phyloP scores from a whole-genome alignment of 495 filamentous ascomycete species.

The Aspergillus ostianus region DNA sequence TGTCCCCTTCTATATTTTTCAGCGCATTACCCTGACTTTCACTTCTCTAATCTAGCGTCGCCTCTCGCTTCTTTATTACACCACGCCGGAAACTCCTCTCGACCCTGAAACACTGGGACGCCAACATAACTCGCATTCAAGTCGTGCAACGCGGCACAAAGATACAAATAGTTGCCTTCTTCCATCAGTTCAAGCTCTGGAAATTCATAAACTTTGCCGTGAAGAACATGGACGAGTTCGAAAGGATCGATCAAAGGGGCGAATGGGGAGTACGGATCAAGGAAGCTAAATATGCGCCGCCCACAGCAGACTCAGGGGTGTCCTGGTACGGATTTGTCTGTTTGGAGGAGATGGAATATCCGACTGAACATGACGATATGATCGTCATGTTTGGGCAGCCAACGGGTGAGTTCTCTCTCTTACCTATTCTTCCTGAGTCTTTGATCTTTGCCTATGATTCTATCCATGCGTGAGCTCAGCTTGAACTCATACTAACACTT shows the following conservation, averaged over 20 bases:
- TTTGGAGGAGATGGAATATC: neutral
- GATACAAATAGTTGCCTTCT: neutral
- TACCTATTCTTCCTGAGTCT: neutral
- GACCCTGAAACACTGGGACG: neutral
- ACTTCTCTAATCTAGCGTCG: neutral
- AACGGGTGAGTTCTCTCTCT: neutral
- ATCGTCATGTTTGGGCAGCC: neutral
- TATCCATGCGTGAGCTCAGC: neutral
- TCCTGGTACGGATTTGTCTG: neutral
- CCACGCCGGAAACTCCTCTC: neutral
- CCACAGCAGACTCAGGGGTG: neutral
- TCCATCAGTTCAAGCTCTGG: neutral
- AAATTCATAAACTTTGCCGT: neutral
- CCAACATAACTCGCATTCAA: slow-evolving; percentile 1
- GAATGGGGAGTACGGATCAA: slow-evolving; percentile 1
- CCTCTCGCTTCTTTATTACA: neutral
- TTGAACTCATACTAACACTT: neutral
- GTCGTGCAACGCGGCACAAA: neutral
- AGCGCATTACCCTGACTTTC: neutral
- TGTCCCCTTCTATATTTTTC: neutral
- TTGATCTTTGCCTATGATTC: too few species aligned
- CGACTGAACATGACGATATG: slow-evolving; percentile 2
- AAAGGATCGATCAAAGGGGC: neutral
- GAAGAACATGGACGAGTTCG: neutral
- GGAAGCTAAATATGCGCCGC: neutral